Evolutionary conservation across 257 asterid genomes (phyloP).

Genomic region (Ehretia macrophylla): DNA sequence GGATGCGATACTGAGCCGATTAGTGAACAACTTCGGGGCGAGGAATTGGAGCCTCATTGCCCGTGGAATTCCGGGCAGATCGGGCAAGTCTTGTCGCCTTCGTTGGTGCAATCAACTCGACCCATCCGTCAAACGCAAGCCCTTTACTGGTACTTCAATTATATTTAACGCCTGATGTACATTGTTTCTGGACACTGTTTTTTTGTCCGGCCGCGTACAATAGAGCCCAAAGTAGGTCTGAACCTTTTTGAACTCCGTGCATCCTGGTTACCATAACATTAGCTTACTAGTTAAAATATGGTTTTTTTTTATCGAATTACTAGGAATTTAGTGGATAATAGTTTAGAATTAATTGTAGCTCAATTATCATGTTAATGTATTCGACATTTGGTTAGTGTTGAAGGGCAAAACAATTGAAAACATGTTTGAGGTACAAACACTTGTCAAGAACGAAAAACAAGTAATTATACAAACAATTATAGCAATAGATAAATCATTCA

Average conservation of each 20-base stretch:
- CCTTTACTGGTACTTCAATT: constrained; percentile 56
- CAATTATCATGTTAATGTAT: not conserved
- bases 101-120: constrained; percentile 98
- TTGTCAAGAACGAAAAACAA: not conserved
- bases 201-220: too few species aligned
- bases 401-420: not conserved
- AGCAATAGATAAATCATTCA: too few species aligned
- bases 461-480: too few species aligned
- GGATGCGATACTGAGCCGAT: constrained; percentile 62
- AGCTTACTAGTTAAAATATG: too few species aligned
- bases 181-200: too few species aligned
- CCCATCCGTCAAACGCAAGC: constrained; percentile 76
- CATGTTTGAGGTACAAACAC: not conserved
- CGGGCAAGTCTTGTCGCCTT: constrained; percentile 90
- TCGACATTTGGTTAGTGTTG: not conserved
- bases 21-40: constrained; percentile 67
- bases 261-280: too few species aligned
- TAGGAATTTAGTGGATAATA: not conserved
- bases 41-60: constrained; percentile 89
- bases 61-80: constrained; percentile 82
- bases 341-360: not conserved
- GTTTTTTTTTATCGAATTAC: not conserved
- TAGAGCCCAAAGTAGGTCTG: too few species aligned
- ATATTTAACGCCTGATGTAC: not conserved
- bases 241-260: too few species aligned